phyloP scores from a whole-genome alignment of 2,329 filamentous ascomycete species.

The Colletotrichum nymphaeae region DNA sequence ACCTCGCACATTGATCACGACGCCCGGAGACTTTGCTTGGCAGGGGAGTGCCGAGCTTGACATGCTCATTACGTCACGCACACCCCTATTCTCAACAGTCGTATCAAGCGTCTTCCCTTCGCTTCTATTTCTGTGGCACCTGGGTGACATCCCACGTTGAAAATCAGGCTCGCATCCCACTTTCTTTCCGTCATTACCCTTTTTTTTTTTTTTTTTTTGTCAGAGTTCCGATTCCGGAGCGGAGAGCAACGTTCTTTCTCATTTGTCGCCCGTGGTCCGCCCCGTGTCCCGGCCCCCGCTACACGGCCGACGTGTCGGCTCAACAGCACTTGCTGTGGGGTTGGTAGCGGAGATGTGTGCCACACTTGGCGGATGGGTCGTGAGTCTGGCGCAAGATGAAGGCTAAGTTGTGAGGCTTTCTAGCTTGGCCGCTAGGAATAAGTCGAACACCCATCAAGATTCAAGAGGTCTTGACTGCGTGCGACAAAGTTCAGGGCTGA shows the following conservation, averaged over 20 bases:
- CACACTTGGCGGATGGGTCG: neutral
- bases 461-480: neutral
- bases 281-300: neutral
- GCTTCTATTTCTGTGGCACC: neutral
- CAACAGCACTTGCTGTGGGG: neutral
- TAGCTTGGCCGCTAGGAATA: neutral
- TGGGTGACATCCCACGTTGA: neutral
- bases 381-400: neutral
- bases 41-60: conserved; percentile 20
- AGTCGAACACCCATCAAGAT: neutral
- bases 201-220: neutral
- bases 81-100: neutral
- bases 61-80: conserved; percentile 29
- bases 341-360: neutral
- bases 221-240: neutral
- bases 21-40: conserved; percentile 2
- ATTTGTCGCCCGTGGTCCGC: neutral
- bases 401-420: neutral
- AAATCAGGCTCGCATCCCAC: neutral
- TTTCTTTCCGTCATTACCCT: neutral
- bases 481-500: too few species aligned
- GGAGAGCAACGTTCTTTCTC: neutral
- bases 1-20: neutral
- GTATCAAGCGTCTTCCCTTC: conserved; percentile 23
- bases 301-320: neutral